These are phyloP conservation scores for Hygrocybe punicea DNA, from an alignment of 768 basidiomycete species.

Conservation along the genomic window DNA sequence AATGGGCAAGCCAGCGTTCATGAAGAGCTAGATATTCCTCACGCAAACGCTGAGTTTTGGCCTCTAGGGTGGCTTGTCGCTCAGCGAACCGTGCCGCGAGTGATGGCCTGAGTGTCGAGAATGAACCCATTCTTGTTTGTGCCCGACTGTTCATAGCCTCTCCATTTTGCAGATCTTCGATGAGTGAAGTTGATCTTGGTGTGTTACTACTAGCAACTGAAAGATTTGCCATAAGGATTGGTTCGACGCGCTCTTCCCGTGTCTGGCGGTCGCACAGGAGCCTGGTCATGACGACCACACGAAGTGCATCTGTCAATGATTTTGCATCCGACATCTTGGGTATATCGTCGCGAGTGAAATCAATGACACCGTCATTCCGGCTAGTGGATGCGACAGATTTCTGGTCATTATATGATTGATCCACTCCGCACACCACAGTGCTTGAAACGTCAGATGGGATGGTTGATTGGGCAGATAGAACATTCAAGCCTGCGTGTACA, in stretches of 20 bases:
- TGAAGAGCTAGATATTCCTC: conserved; percentile 68
- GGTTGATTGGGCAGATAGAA: too few relatives aligned
- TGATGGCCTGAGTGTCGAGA: conserved; percentile 43
- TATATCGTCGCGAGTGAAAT: background rate
- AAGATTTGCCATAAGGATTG: conserved; percentile 60
- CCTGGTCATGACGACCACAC: conserved; percentile 59
- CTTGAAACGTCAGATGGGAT: too few relatives aligned
- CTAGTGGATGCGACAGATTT: too few relatives aligned
- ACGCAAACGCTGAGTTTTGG: conserved; percentile 56
- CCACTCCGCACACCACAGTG: too few relatives aligned
- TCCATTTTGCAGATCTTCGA: conserved; percentile 48
- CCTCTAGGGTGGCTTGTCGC: conserved; percentile 47
- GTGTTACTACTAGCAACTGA: conserved; percentile 36
- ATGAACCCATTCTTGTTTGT: conserved; percentile 35
- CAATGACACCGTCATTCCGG: background rate
- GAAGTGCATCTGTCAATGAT: conserved; percentile 57
- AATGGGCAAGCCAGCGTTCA: conserved; percentile 69
- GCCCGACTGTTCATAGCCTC: conserved; percentile 38
- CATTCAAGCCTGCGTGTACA: background rate
- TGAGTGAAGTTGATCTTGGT: conserved; percentile 30
- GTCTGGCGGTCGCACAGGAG: conserved; percentile 58
- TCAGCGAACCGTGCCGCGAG: conserved; percentile 54
- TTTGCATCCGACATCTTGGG: conserved; percentile 41
- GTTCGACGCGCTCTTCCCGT: conserved; percentile 58
- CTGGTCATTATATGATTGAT: too few relatives aligned